These are phyloP conservation scores for Cordyceps javanica DNA, from an alignment of 2,329 filamentous ascomycete genomes.

Conservation along the genomic window DNA sequence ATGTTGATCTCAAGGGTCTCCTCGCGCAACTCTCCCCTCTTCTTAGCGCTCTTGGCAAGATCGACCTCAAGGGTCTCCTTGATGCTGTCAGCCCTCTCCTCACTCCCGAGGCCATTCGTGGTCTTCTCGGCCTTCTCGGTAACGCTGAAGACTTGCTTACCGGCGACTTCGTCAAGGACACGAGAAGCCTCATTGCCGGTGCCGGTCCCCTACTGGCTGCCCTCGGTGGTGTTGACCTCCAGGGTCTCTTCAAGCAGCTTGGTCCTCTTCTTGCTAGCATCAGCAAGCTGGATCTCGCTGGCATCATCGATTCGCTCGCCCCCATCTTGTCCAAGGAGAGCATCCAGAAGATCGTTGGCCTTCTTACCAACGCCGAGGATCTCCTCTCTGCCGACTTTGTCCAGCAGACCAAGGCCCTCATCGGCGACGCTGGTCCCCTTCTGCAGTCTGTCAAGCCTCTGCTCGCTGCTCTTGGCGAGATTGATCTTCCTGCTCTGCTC, in stretches of 20 bases:
- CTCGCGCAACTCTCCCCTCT: constrained; percentile 24
- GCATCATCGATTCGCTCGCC: constrained; percentile 28
- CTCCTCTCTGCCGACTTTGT: constrained; percentile 9
- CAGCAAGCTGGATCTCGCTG: constrained; percentile 27
- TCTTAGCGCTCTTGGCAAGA: constrained; percentile 24
- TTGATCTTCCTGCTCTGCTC: constrained; percentile 30
- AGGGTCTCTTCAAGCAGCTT: constrained; percentile 28
- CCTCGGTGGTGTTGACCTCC: constrained; percentile 31
- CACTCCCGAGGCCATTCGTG: constrained; percentile 27
- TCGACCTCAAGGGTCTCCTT: constrained; percentile 31
- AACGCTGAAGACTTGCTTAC: constrained; percentile 35
- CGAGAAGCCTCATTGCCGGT: constrained; percentile 30
- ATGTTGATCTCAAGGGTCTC: constrained; percentile 21
- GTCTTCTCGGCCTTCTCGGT: constrained; percentile 28
- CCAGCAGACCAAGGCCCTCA: constrained; percentile 13
- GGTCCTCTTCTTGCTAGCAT: constrained; percentile 31
- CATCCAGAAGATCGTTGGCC: constrained; percentile 26
- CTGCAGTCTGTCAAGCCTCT: constrained; percentile 29
- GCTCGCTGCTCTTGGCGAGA: constrained; percentile 28
- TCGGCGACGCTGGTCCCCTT: constrained; percentile 9
- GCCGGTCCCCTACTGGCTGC: constrained; percentile 31
- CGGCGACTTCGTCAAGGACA: constrained; percentile 34
- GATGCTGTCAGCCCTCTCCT: constrained; percentile 28
- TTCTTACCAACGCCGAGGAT: constrained; percentile 4
- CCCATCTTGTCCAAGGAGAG: constrained; percentile 35